Base-by-base conservation (phyloP, 2,329 filamentous ascomycete species). In the Colletotrichum incanum region DNA sequence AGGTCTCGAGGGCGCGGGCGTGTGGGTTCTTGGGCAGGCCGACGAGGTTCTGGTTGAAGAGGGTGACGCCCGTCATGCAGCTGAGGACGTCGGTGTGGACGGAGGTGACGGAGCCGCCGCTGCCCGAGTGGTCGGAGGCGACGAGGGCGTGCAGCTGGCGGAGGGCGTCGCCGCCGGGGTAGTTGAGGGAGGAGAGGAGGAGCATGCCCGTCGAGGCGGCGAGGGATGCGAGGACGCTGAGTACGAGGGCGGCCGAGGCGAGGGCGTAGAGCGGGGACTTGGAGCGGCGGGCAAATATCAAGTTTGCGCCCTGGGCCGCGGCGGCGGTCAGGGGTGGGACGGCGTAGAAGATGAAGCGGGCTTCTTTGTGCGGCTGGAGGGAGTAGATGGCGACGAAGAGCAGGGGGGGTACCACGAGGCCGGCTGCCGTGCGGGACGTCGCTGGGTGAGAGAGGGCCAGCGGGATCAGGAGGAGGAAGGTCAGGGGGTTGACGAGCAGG, bases 361-460 rank as follows among this genome's bases (percentile, higher is more conserved):
- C 93, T 84, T 99, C 96, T 80, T 99, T 99, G 84, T 99, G 96
- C 0, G 96, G 95, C 73, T 98, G 93, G 62, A 94, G 77, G 74
- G 94, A 98, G 85, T 98, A 98, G 54, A 97, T 81, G 5, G 88
- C 88, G 26, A 97, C 86, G 80, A 95, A 99, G 39, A 89, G 81
- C 1, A 97, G 75, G 12, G 89, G 88, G 0, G 96, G 95, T 2
- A 92, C 76, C 5, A 93, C 85, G 0, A 94, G 77, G 8, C 85
- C 83, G 20, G 82, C 78, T 0, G 86, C 84, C 6, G 82, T 80
- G 5, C 79, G 80, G 11, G 82, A 79, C 0, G 85, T 87, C 2
- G 84, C 85, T 0, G 86, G 84, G 8, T 86, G 84, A 14, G 80
- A 79, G 11, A 91, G 83, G 3, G 91, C 86, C 7, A 88, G 79